phyloP scores from a whole-genome alignment of 768 basidiomycete genomes.

The Rhodotorula diobovata region DNA sequence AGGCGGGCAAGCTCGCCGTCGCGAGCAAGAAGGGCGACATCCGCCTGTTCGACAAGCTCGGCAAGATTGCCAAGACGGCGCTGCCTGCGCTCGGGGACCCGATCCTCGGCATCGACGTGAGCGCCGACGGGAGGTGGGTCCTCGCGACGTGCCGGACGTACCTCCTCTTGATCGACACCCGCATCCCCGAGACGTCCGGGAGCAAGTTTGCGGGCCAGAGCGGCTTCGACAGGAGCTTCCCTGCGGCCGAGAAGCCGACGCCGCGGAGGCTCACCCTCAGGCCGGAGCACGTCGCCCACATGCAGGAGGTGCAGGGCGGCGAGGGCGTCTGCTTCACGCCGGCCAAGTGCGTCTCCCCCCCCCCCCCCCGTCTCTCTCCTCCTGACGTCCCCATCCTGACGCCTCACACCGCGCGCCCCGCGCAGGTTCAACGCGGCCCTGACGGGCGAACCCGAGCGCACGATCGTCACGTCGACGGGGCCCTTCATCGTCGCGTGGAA shows the following conservation, averaged over 20 bases:
- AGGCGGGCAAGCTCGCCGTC: conserved; percentile 77
- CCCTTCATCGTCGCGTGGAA: conserved; percentile 65
- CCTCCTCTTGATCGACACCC: conserved; percentile 85
- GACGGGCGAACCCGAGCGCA: conserved; percentile 74
- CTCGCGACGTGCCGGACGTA: conserved; percentile 91
- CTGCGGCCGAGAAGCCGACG: conserved; percentile 84
- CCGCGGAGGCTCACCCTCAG: conserved; percentile 81
- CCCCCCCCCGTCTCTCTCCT: not conserved
- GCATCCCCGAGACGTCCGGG: conserved; percentile 84
- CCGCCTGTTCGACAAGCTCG: conserved; percentile 86
- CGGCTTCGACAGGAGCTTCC: conserved; percentile 77
- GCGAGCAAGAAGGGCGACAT: conserved; percentile 97
- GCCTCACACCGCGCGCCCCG: not conserved
- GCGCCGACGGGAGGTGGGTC: conserved; percentile 87
- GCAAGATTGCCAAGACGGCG: conserved; percentile 98
- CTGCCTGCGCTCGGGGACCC: conserved; percentile 91
- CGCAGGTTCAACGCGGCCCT: conserved; percentile 85
- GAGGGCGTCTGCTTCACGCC: conserved; percentile 80
- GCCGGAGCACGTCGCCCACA: conserved; percentile 87
- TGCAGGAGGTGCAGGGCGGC: conserved; percentile 54
- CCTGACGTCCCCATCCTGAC: not conserved
- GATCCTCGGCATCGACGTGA: conserved; percentile 89
- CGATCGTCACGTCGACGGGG: conserved; percentile 91
- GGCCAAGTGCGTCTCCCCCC: conserved; percentile 62
- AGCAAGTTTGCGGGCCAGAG: conserved; percentile 42